phyloP scores from a whole-genome alignment of 306 rosid genomes.

The Quercus rubra region DNA sequence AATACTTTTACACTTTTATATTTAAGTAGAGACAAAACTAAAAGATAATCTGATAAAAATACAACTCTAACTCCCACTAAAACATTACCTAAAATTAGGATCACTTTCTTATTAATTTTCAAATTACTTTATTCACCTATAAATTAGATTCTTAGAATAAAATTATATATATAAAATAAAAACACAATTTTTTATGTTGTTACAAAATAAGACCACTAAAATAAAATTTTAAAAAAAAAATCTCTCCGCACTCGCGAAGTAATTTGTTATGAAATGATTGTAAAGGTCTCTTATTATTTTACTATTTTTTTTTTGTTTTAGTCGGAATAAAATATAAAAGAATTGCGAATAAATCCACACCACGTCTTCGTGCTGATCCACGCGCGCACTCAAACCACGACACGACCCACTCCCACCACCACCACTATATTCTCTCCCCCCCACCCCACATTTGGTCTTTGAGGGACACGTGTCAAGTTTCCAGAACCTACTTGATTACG shows the following conservation, averaged over 20 bases:
- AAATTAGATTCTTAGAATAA: too few species aligned
- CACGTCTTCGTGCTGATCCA: background rate
- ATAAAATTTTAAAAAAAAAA: too few species aligned
- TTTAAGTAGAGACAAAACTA: too few species aligned
- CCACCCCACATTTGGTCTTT: background rate
- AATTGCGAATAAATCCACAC: background rate
- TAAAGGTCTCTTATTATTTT: background rate
- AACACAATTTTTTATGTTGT: too few species aligned
- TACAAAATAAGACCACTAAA: too few species aligned
- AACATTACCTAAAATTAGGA: rapidly evolving
- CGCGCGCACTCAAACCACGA: slow-evolving; percentile 13
- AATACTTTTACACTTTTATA: rapidly evolving
- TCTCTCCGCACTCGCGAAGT: too few species aligned
- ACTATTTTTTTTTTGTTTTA: background rate
- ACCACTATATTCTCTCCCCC: background rate
- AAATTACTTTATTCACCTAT: too few species aligned
- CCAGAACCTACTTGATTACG: background rate
- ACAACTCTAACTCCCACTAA: rapidly evolving
- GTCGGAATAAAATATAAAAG: background rate
- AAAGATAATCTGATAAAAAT: rapidly evolving
- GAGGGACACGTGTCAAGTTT: slow-evolving; percentile 31
- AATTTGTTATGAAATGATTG: too few species aligned
- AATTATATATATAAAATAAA: too few species aligned
- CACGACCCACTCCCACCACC: too few species aligned
- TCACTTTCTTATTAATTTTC: rapidly evolving